These are phyloP conservation scores for Hortiboletus flavorubellus DNA, from an alignment of 768 basidiomycete genomes.

Conservation along the genomic window DNA sequence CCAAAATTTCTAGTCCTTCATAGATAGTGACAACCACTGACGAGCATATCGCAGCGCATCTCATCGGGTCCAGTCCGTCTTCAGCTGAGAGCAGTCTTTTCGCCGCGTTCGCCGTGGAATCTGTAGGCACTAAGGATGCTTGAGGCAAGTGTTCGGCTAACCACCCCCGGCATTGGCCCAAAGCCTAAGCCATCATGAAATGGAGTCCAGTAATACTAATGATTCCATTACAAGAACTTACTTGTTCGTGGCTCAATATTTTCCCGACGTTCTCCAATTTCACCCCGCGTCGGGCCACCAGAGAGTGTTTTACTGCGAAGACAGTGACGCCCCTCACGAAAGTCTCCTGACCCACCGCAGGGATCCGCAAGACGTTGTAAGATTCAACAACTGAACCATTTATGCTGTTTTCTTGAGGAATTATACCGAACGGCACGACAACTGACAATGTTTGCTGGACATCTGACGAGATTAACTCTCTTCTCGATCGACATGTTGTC, in stretches of 20 bases:
- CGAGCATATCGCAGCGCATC: slow-evolving; percentile 75
- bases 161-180: slow-evolving; percentile 76
- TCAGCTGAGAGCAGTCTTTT: slow-evolving; percentile 32
- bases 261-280: slow-evolving; percentile 50
- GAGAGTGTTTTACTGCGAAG: slow-evolving; percentile 63
- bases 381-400: slow-evolving; percentile 74
- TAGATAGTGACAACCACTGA: slow-evolving; percentile 58
- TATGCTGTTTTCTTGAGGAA: slow-evolving; percentile 79
- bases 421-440: slow-evolving; percentile 49
- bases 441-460: slow-evolving; percentile 53
- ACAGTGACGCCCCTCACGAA: slow-evolving; percentile 61
- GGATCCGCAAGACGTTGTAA: slow-evolving; percentile 58
- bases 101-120: slow-evolving; percentile 75
- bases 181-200: slow-evolving; percentile 45
- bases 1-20: slow-evolving; percentile 57
- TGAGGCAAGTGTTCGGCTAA: slow-evolving; percentile 49
- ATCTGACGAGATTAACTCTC: slow-evolving; percentile 39
- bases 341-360: slow-evolving; percentile 35
- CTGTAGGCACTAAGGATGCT: slow-evolving; percentile 50
- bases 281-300: slow-evolving; percentile 60
- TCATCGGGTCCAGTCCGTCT: slow-evolving; percentile 39
- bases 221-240: slow-evolving; percentile 27
- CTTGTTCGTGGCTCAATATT: slow-evolving; percentile 81
- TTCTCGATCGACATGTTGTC: background rate
- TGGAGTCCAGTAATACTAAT: background rate